Conservation (phyloP, 345 rosid species). For the Rhizophora mangle region DNA sequence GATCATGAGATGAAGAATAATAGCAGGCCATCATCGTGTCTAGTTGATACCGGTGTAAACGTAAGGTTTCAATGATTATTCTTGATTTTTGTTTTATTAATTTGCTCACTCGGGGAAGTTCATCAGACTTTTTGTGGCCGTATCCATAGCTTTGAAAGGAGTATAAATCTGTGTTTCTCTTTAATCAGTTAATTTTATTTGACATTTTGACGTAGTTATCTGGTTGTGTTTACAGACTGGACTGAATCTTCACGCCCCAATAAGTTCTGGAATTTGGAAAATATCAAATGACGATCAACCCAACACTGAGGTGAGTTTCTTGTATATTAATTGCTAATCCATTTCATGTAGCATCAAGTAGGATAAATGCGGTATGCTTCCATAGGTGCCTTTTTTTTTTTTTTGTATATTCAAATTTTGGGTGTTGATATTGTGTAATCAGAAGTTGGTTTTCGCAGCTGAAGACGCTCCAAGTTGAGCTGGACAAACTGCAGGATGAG, state of each 20-base stretch:
- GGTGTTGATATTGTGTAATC: neutral
- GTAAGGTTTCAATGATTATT: constrained; percentile 41
- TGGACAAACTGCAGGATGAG: constrained; percentile 62
- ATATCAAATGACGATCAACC: constrained; percentile 30
- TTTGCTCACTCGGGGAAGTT: neutral
- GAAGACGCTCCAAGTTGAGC: constrained; percentile 41
- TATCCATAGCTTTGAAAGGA: neutral
- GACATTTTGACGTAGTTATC: neutral
- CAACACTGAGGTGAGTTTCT: constrained; percentile 43
- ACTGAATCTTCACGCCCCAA: constrained; percentile 44
- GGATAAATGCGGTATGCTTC: neutral
- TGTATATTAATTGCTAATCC: neutral
- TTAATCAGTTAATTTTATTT: constrained; percentile 1
- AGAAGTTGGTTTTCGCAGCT: constrained; percentile 32
- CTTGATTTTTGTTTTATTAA: neutral
- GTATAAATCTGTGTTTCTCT: too few relatives aligned
- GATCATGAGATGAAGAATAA: constrained; percentile 22
- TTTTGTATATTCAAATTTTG: neutral
- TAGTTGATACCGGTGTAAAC: constrained; percentile 40
- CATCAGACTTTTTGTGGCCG: neutral
- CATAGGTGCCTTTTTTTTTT: too few relatives aligned
- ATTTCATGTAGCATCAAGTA: neutral
- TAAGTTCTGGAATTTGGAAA: constrained; percentile 36
- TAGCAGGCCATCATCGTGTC: constrained; percentile 18
- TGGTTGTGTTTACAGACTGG: constrained; percentile 43